Base-by-base conservation (phyloP, 2,329 filamentous ascomycete species). In the Thermothelomyces thermophilus region DNA sequence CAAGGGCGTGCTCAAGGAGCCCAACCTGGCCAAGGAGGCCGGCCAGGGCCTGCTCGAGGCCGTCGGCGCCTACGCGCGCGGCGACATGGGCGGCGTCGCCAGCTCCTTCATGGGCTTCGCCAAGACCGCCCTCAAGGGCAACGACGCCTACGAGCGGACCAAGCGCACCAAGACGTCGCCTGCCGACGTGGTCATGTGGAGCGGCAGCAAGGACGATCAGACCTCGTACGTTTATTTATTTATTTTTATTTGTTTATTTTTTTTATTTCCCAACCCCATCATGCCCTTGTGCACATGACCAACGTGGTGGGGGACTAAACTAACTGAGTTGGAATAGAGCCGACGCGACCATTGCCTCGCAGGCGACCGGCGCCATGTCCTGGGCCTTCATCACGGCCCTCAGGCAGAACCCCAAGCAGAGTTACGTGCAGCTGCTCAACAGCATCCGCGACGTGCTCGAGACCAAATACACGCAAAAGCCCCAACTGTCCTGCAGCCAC, bases 121-220 rank as follows among this genome's bases (percentile, higher is more conserved):
- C 69, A 96, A 96, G 75, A 87, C 90, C 65, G 90, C 89, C 16
- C 86, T 87, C 19, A 79, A 73, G 53, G 90, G 90, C 58, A 83
- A 93, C 58, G 81, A 85, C 31, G 84, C 84, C 16, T 84, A 90
- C 68, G 79, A 94, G 70, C 83, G 82, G 66, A 87, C 90, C 55
- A 76, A 88, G 65, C 79, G 86, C 58, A 97, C 91, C 36, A 94
- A 94, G 73, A 97, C 93, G 14, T 93, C 86, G 48, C 85, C 90
- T 1, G 93, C 93, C 35, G 93, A 98, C 68, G 93, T 98, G 28
- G 82, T 98, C 65, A 95, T 96, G 87, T 95, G 90, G 86, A 95
- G 88, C 54, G 93, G 93, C 50, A 94, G 88, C 72, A 96, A 95
- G 70, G 93, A 98, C 65, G 82, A 84, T 54, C 93, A 97, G 70